A percentile compares a stretch with the other conserved stretches of the same genome.
These are phyloP conservation scores for Amylostereum chailletii DNA, from an alignment of 1,284 basidiomycete species.

Conservation along the genomic window DNA sequence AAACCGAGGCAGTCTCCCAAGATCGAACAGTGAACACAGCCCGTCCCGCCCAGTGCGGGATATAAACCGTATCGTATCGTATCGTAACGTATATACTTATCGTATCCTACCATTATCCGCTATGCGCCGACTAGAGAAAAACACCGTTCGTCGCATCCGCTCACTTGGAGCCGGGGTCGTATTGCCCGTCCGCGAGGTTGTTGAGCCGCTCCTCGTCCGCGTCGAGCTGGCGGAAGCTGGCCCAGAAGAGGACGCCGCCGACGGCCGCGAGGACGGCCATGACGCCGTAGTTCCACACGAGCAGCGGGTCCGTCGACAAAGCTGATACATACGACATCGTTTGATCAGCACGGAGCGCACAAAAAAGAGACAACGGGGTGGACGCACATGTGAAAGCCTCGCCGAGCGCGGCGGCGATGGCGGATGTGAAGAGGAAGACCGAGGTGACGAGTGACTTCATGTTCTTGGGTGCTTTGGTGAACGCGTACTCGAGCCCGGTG, in stretches of 20 bases:
- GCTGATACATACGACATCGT: constrained; percentile 7
- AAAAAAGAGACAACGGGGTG: not conserved
- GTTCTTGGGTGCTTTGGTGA: constrained; percentile 77
- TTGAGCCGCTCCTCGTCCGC: constrained; percentile 56
- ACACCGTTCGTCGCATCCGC: no score
- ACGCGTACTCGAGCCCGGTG: constrained; percentile 84
- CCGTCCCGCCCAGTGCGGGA: no score
- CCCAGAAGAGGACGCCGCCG: constrained; percentile 51
- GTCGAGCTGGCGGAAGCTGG: constrained; percentile 52
- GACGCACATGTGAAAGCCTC: constrained; percentile 45
- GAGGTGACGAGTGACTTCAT: constrained; percentile 77
- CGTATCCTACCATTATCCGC: no score
- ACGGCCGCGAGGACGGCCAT: constrained; percentile 31
- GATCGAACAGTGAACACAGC: not conserved
- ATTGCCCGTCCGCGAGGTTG: constrained; percentile 19
- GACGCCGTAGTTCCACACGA: constrained; percentile 42
- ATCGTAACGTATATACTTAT: no score
- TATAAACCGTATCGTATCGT: no score
- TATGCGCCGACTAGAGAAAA: no score
- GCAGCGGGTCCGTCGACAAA: constrained; percentile 40
- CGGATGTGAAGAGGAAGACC: constrained; percentile 63
- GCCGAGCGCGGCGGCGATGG: constrained; percentile 55
- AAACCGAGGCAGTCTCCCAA: no score
- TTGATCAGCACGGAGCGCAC: not conserved
- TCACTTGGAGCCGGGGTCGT: no score